phyloP scores from a whole-genome alignment of 768 basidiomycete genomes.

The Amylocystis lapponica region DNA sequence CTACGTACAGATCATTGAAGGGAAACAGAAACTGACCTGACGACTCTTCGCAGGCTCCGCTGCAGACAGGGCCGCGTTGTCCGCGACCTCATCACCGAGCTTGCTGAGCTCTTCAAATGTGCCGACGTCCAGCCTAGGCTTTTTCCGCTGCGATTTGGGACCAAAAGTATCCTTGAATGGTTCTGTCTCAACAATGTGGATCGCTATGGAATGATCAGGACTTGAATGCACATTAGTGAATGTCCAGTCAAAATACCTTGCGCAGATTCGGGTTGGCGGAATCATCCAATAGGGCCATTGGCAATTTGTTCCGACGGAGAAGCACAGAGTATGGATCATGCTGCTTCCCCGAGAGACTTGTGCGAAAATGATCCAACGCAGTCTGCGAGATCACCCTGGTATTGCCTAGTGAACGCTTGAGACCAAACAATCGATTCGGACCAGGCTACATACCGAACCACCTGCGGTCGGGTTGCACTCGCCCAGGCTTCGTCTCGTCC shows the following conservation, averaged over 20 bases:
- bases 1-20: constrained; percentile 9
- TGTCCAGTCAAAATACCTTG: constrained; percentile 44
- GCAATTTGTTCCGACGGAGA: constrained; percentile 89
- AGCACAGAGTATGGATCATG: constrained; percentile 96
- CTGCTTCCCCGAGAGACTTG: constrained; percentile 76
- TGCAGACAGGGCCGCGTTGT: constrained; percentile 44
- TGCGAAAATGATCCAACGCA: constrained; percentile 93
- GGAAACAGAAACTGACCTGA: constrained; percentile 36
- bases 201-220: constrained; percentile 39
- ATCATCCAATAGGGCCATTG: constrained; percentile 94
- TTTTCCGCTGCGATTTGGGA: constrained; percentile 91
- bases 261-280: constrained; percentile 72
- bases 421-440: constrained; percentile 3
- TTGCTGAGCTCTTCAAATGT: constrained; percentile 87
- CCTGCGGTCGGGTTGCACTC: constrained; percentile 90
- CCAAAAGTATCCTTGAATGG: constrained; percentile 94
- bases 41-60: constrained; percentile 33
- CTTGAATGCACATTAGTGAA: background rate
- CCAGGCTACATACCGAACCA: constrained; percentile 81
- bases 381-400: constrained; percentile 98
- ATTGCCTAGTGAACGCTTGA: constrained; percentile 54
- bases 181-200: constrained; percentile 96
- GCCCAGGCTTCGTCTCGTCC: constrained; percentile 80
- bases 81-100: constrained; percentile 48
- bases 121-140: constrained; percentile 80